phyloP scores from a whole-genome alignment of 2,329 filamentous ascomycete species.

The Phialemoniopsis sp. region DNA sequence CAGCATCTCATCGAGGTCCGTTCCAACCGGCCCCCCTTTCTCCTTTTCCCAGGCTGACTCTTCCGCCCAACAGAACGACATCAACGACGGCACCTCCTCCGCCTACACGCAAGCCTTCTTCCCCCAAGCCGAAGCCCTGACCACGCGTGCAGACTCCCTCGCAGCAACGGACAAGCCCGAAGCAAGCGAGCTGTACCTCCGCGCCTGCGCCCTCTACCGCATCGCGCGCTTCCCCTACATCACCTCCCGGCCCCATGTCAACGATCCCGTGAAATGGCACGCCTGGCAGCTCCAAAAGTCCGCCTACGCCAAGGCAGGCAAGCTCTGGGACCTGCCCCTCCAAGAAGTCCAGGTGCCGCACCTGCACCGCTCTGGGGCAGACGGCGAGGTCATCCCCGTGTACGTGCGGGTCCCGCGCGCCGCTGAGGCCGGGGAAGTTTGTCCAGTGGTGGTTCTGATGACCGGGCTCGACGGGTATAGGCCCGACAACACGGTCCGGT shows the following conservation, averaged over 20 bases:
- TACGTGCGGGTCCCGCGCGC: conserved; percentile 58
- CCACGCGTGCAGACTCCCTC: conserved; percentile 57
- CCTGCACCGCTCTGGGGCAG: conserved; percentile 38
- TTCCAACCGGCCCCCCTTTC: conserved; percentile 1
- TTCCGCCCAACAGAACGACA: conserved; percentile 33
- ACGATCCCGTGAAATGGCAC: conserved; percentile 45
- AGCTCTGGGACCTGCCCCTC: conserved; percentile 52
- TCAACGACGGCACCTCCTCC: conserved; percentile 62
- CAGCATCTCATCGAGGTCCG: conserved; percentile 51
- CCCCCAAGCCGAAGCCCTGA: conserved; percentile 56
- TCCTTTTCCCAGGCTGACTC: conserved; percentile 3
- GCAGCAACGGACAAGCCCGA: conserved; percentile 44
- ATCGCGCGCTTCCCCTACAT: conserved; percentile 68
- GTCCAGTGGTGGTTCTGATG: conserved; percentile 50
- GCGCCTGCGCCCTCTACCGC: conserved; percentile 68
- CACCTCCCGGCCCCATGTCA: conserved; percentile 29
- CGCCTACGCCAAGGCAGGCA: conserved; percentile 54
- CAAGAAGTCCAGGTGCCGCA: conserved; percentile 60
- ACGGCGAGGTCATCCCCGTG: conserved; percentile 55
- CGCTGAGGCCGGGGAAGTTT: conserved; percentile 23
- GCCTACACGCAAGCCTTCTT: conserved; percentile 63
- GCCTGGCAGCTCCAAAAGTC: conserved; percentile 65
- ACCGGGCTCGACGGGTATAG: conserved; percentile 61
- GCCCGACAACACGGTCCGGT: conserved; percentile 57
- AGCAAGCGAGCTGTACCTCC: conserved; percentile 62